Conservation (phyloP, 805 yeast genomes). For the Metschnikowia continentalis region DNA sequence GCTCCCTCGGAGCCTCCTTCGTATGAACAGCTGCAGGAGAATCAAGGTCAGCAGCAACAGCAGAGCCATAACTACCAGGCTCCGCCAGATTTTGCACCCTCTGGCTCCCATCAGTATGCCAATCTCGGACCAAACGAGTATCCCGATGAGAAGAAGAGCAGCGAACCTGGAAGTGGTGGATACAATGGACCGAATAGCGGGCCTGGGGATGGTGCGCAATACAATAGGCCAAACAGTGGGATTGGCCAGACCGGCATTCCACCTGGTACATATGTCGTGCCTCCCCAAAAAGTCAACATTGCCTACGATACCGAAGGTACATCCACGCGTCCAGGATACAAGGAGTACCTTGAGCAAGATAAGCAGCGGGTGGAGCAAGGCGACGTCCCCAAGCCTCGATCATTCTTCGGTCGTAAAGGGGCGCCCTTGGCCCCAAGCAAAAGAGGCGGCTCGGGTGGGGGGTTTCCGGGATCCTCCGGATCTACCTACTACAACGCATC, state of each 20-base stretch:
- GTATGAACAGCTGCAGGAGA: slow-evolving; percentile 15
- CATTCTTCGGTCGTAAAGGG: slow-evolving; percentile 24
- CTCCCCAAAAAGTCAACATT: slow-evolving; percentile 35
- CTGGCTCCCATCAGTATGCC: slow-evolving; percentile 1
- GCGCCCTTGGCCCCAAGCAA: slow-evolving; percentile 34
- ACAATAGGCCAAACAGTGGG: too few relatives aligned
- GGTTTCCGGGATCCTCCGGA: slow-evolving; percentile 36
- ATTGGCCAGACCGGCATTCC: slow-evolving; percentile 1
- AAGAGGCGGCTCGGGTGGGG: slow-evolving; percentile 23
- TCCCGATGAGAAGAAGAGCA: slow-evolving; percentile 15
- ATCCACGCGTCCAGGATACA: slow-evolving; percentile 36
- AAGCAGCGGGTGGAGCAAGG: slow-evolving; percentile 30
- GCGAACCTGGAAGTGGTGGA: background rate
- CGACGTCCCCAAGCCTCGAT: slow-evolving; percentile 27
- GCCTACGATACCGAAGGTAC: slow-evolving; percentile 31
- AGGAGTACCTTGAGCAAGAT: slow-evolving; percentile 29
- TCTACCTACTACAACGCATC: slow-evolving; percentile 24
- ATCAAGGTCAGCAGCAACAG: background rate
- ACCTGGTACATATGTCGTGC: slow-evolving; percentile 19
- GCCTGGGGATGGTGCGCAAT: too few relatives aligned
- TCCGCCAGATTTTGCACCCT: slow-evolving; percentile 1
- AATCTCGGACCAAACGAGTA: slow-evolving; percentile 16
- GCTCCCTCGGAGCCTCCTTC: slow-evolving; percentile 15
- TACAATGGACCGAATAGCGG: too few relatives aligned
- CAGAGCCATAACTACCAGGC: background rate